A percentile compares a stretch with the other conserved stretches of the same genome.
phyloP scores from a whole-genome alignment of 1,284 basidiomycete genomes.

The Cryptococcus sp. region DNA sequence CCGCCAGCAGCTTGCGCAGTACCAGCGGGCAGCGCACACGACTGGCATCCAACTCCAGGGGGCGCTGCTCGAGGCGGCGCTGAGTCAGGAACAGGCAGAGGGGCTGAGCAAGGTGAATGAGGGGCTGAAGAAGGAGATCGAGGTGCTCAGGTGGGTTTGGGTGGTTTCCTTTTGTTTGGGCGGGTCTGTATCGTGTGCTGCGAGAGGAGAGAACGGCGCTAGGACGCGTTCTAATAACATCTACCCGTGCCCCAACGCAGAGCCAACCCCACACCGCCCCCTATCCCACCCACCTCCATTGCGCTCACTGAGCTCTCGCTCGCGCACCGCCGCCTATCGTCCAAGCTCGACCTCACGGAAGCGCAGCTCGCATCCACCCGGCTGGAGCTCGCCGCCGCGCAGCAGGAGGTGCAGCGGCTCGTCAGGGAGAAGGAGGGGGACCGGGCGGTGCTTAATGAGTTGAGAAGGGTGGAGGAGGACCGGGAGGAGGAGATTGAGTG shows the following conservation, averaged over 20 bases:
- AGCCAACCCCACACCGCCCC: slow-evolving; percentile 31
- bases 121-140: slow-evolving; percentile 37
- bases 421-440: slow-evolving; percentile 58
- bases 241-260: slow-evolving; percentile 8
- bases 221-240: neutral
- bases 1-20: slow-evolving; percentile 61
- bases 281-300: slow-evolving; percentile 29
- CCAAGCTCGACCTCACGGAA: slow-evolving; percentile 48
- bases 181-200: neutral
- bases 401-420: slow-evolving; percentile 58
- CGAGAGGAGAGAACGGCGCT: neutral
- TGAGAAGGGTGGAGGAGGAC: slow-evolving; percentile 56
- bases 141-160: slow-evolving; percentile 42
- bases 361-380: slow-evolving; percentile 26
- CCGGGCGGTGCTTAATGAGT: slow-evolving; percentile 31
- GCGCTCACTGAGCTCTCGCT: slow-evolving; percentile 48
- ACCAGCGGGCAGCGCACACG: slow-evolving; percentile 52
- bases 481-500: slow-evolving; percentile 56
- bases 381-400: slow-evolving; percentile 51
- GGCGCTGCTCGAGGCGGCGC: slow-evolving; percentile 41
- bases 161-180: neutral
- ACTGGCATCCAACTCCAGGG: slow-evolving; percentile 48
- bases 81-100: slow-evolving; percentile 42
- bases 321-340: slow-evolving; percentile 47
- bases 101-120: slow-evolving; percentile 43